Percentiles rank a stretch among this genome's conserved stretches.
phyloP scores from a whole-genome alignment of 2,329 filamentous ascomycete species.

The Blastomyces emzantsi region DNA sequence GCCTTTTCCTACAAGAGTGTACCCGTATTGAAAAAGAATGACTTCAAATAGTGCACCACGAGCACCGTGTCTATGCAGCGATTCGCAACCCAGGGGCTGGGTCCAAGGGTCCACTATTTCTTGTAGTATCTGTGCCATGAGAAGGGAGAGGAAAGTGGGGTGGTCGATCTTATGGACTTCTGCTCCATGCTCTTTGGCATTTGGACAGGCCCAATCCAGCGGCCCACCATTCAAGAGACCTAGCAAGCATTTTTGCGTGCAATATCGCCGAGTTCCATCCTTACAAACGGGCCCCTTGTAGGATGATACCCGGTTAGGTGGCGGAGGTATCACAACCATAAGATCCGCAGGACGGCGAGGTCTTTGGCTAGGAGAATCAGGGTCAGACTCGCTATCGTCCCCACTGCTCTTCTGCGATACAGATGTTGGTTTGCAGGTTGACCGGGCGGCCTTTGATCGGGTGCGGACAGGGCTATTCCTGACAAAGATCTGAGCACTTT shows the following conservation, averaged over 20 bases:
- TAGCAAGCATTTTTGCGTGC: slow-evolving; percentile 34
- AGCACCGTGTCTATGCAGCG: slow-evolving; percentile 17
- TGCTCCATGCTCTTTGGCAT: slow-evolving; percentile 29
- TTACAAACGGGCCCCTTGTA: slow-evolving; percentile 11
- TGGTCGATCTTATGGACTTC: slow-evolving; percentile 16
- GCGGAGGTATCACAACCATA: slow-evolving; percentile 12
- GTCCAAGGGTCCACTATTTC: slow-evolving; percentile 6
- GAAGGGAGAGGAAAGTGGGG: slow-evolving; percentile 12
- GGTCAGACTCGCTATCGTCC: slow-evolving; percentile 10
- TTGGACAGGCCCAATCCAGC: slow-evolving; percentile 33
- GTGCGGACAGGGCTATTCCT: slow-evolving; percentile 12
- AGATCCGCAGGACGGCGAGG: slow-evolving; percentile 11
- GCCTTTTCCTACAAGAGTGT: slow-evolving; percentile 19
- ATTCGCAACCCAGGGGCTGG: slow-evolving; percentile 15
- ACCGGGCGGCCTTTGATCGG: slow-evolving; percentile 9
- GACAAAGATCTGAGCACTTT: slow-evolving; percentile 7
- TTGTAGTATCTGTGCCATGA: slow-evolving; percentile 14
- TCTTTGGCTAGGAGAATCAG: slow-evolving; percentile 14
- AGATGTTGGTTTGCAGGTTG: slow-evolving; percentile 8
- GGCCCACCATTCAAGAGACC: slow-evolving; percentile 25
- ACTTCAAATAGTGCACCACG: slow-evolving; percentile 20
- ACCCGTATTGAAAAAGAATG: slow-evolving; percentile 18
- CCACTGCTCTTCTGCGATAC: slow-evolving; percentile 4
- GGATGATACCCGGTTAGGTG: slow-evolving; percentile 8
- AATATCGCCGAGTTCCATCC: slow-evolving; percentile 26